Percentiles rank a stretch among this genome's conserved stretches.
Evolutionary conservation across 2,329 filamentous ascomycete genomes (phyloP).

Genomic region (Diplodia intermedia): DNA sequence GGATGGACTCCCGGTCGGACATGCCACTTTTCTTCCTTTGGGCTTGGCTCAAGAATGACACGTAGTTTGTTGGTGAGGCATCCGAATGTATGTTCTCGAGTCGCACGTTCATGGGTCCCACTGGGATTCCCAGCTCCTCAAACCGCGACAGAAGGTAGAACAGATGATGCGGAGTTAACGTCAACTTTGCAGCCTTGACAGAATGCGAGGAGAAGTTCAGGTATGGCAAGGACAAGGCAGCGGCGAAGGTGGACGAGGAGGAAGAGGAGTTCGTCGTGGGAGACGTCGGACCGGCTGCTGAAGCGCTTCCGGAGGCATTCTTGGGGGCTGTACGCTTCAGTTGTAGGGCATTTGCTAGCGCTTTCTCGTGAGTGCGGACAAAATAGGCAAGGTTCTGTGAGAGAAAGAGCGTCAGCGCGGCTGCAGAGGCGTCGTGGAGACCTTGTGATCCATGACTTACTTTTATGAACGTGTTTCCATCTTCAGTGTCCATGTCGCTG

Average conservation of each 20-base stretch:
- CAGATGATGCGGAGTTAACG: slow-evolving; percentile 92
- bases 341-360: slow-evolving; percentile 92
- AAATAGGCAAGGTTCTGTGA: slow-evolving; percentile 89
- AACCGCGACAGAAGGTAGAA: slow-evolving; percentile 96
- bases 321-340: slow-evolving; percentile 75
- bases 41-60: slow-evolving; percentile 88
- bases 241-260: slow-evolving; percentile 74
- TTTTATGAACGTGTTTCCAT: slow-evolving; percentile 89
- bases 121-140: slow-evolving; percentile 86
- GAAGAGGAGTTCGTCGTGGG: slow-evolving; percentile 70
- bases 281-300: slow-evolving; percentile 57
- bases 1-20: slow-evolving; percentile 88
- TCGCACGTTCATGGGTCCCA: slow-evolving; percentile 95
- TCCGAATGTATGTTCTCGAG: slow-evolving; percentile 93
- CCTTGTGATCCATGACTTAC: slow-evolving; percentile 55
- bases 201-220: slow-evolving; percentile 84
- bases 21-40: slow-evolving; percentile 79
- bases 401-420: slow-evolving; percentile 18
- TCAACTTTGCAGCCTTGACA: slow-evolving; percentile 88
- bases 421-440: not conserved
- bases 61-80: slow-evolving; percentile 86
- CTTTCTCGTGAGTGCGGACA: slow-evolving; percentile 96
- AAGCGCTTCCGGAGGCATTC: slow-evolving; percentile 65
- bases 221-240: slow-evolving; percentile 84
- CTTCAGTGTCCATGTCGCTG: slow-evolving; percentile 77